Percentiles rank a stretch among this genome's conserved stretches.
phyloP scores from a whole-genome alignment of 257 asterid species.

The Rhazya stricta region DNA sequence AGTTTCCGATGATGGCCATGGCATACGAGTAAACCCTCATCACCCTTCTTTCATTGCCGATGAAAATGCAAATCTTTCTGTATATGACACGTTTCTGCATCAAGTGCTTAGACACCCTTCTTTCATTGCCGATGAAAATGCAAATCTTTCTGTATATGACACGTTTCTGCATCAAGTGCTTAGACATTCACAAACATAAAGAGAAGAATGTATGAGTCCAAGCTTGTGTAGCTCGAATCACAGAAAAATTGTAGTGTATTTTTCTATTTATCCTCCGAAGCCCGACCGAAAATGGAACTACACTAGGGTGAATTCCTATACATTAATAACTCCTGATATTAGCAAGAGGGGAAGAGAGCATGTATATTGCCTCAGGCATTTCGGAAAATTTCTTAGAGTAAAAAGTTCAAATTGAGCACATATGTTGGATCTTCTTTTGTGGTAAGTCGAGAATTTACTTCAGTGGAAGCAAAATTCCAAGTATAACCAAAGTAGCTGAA shows the following conservation, averaged over 20 bases:
- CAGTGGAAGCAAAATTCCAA: not conserved
- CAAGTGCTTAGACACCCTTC: not conserved
- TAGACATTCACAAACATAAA: not conserved
- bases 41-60: not conserved
- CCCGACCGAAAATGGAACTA: too few relatives aligned
- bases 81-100: not conserved
- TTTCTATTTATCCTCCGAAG: too few relatives aligned
- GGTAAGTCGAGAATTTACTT: not conserved
- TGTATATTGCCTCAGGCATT: not conserved
- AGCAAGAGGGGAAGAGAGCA: not conserved
- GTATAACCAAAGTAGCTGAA: not conserved
- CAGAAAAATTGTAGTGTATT: too few relatives aligned
- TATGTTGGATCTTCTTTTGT: not conserved
- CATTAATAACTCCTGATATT: not conserved
- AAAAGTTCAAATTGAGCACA: not conserved
- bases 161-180: not conserved
- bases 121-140: not conserved
- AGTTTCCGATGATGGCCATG: constrained; percentile 96
- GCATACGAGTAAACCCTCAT: constrained; percentile 55
- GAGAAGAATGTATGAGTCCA: too few relatives aligned
- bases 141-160: not conserved
- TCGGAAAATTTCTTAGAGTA: not conserved
- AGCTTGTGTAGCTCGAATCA: too few relatives aligned
- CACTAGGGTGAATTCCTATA: not conserved
- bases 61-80: not conserved